Evolutionary conservation across 768 basidiomycete species (phyloP), one percentile per base, ranked within the genome.

Genomic region (Zangia roseola): DNA sequence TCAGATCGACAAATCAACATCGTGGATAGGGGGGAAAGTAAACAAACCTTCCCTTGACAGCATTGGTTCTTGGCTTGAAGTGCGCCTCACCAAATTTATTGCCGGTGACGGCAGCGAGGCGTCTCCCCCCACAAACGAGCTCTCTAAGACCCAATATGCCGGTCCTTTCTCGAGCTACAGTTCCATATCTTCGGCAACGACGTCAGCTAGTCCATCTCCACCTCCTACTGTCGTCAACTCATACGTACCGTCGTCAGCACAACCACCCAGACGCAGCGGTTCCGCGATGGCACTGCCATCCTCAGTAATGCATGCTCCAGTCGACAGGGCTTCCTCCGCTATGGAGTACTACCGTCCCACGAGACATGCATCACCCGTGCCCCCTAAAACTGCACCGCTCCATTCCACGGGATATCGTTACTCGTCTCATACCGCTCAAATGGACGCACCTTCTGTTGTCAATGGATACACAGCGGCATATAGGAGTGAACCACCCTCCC

Each of bases 151-250:
- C 14, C 71, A 74, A 41, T 73, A 71, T 57, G 69, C 80, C 6
- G 95, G 94, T 5, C 91, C 95, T 8, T 97, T 98, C 69, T 83
- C 92, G 23, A 91, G 92, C 57, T 97, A 89, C 70, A 93, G 88
- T 54, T 84, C 91, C 6, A 95, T 99, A 50, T 89, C 94, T 3
- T 91, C 94, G 1, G 75, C 80, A 4, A 80, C 84, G 4, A 78
- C 82, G 19, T 90, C 91, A 6, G 81, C 84, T 5, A 80, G 80
- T 36, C 83, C 91, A 4, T 91, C 91, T 12, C 89, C 91, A 2
- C 84, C 81, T 53, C 86, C 79, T 28, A 81, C 77, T 6, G 61
- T 73, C 20, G 60, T 72, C 6, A 77, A 77, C 52, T 65, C 65
- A 54, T 20, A 55, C 48, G 64, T 45, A 62, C 66, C 66, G 45